Evolutionary conservation across 176 grass and related monocot species (phyloP), one percentile per base, ranked within the genome.

Genomic region (Oryza longistaminata): DNA sequence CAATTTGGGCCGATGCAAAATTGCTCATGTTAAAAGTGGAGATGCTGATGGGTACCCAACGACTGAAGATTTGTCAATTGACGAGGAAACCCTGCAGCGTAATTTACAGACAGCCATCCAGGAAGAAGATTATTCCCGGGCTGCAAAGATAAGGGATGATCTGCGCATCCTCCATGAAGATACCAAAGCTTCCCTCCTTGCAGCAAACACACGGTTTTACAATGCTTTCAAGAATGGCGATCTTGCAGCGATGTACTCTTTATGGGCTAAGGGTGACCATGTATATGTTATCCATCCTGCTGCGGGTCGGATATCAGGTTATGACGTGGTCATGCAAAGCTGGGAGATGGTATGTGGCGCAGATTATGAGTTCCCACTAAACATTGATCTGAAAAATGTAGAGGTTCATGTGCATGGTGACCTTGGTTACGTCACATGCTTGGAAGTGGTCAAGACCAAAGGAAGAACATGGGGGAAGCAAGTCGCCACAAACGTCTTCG

Each of bases 401-500:
- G 88, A 89, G 72, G 86, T 87, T 78, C 81, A 90, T 87, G 86
- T 95, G 76, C 66, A 66, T 42, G 91, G 88, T 6, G 68, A 78
- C 88, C 73, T 93, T 27, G 93, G 93, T 74, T 98, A 93, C 74
- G 86, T 98, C 17, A 93, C 85, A 66, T 98, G 96, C 49, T 87
- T 98, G 93, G 96, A 98, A 86, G 71, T 98, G 17, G 81, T 98
- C 12, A 98, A 98, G 77, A 88, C 87, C 15, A 92, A 89, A 88
- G 93, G 96, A 77, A 93, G 82, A 74, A 87, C 91, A 55, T 98
- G 96, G 96, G 96, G 93, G 27, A 95, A 93, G 61, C 96, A 98
- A 88, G 79, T 92, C 0, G 89, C 96, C 2, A 98, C 96, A 25
- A 98, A 95, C 34, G 81, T 98, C 1, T 98, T 95, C 22, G 96